phyloP scores from a whole-genome alignment of 179 eudicot genomes.

The Spergularia azorica region DNA sequence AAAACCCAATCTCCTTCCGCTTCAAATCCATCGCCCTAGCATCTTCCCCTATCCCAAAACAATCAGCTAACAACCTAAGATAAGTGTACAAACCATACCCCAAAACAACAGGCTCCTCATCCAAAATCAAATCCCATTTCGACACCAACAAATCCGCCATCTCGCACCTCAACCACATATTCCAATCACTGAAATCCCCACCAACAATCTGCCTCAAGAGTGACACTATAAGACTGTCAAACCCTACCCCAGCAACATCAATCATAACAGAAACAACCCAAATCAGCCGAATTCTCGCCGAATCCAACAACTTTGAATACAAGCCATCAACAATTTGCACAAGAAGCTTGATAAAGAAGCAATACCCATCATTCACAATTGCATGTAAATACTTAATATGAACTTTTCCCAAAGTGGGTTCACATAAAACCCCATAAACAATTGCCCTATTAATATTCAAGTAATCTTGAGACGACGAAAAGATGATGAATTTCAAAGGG shows the following conservation, averaged over 20 bases:
- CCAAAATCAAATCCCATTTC: constrained; percentile 76
- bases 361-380: constrained; percentile 71
- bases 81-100: constrained; percentile 66
- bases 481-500: constrained; percentile 57
- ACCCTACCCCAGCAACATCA: constrained; percentile 62
- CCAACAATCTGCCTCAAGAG: constrained; percentile 78
- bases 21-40: constrained; percentile 50
- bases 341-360: constrained; percentile 47
- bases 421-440: constrained; percentile 62
- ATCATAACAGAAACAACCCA: constrained; percentile 69
- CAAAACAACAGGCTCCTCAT: constrained; percentile 58
- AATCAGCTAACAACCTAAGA: constrained; percentile 72
- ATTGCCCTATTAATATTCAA: constrained; percentile 57
- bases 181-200: constrained; percentile 71
- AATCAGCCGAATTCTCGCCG: constrained; percentile 56
- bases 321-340: constrained; percentile 55
- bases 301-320: constrained; percentile 54
- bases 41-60: constrained; percentile 42
- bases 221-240: constrained; percentile 62
- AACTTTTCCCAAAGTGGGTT: constrained; percentile 49
- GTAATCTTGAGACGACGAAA: constrained; percentile 52
- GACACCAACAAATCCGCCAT: constrained; percentile 44
- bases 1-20: constrained; percentile 66
- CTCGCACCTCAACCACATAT: constrained; percentile 77
- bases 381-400: constrained; percentile 76